phyloP scores from a whole-genome alignment of 768 basidiomycete species.

The Lentinula lateritia region DNA sequence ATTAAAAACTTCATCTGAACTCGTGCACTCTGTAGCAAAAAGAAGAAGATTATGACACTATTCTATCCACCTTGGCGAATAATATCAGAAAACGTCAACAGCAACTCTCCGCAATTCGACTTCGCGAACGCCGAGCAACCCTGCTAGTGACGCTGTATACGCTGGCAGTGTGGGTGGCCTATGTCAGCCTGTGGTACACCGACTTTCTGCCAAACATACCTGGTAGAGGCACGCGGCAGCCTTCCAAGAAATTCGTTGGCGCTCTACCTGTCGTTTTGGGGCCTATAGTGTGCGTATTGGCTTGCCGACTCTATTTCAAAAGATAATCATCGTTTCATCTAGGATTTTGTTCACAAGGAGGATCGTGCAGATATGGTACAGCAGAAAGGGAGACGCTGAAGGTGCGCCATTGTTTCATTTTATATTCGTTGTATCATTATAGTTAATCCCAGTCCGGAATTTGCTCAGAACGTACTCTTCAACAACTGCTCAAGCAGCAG shows the following conservation, averaged over 20 bases:
- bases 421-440: not conserved
- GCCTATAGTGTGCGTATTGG: conserved; percentile 65
- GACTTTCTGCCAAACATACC: conserved; percentile 43
- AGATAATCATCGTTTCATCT: not conserved
- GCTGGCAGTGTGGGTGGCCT: conserved; percentile 65
- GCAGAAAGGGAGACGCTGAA: conserved; percentile 72
- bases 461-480: conserved; percentile 70
- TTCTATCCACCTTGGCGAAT: conserved; percentile 59
- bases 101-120: conserved; percentile 75
- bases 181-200: conserved; percentile 71
- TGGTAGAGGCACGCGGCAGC: conserved; percentile 19
- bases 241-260: conserved; percentile 38
- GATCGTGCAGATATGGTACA: conserved; percentile 82
- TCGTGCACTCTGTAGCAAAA: conserved; percentile 29
- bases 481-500: conserved; percentile 68
- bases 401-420: conserved; percentile 36
- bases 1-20: not conserved
- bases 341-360: conserved; percentile 74
- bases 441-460: not conserved
- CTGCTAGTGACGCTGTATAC: conserved; percentile 76
- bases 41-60: conserved; percentile 73
- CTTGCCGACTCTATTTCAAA: not conserved
- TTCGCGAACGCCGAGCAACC: conserved; percentile 76
- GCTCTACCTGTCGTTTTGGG: conserved; percentile 62
- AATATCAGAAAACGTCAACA: conserved; percentile 72